Conservation (phyloP, 1,284 basidiomycete species). For the Cryptococcus deneoformans region DNA sequence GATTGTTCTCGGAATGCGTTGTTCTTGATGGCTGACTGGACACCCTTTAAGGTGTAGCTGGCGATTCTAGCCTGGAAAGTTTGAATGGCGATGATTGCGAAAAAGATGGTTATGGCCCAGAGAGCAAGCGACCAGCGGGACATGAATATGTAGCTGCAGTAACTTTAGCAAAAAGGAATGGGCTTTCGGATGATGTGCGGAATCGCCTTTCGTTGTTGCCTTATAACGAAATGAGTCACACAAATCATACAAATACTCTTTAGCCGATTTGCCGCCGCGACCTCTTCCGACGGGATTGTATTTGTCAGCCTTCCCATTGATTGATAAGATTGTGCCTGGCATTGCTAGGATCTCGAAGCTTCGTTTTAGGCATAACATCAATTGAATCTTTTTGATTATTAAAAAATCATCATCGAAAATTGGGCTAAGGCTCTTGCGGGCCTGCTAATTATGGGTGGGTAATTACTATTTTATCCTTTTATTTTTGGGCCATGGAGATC, state of each 20-base stretch:
- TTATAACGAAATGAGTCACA: not conserved
- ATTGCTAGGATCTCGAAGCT: too few relatives aligned
- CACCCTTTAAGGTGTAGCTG: not conserved
- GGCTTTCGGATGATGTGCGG: not conserved
- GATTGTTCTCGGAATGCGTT: not conserved
- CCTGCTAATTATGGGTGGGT: too few relatives aligned
- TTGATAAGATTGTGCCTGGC: conserved; percentile 2
- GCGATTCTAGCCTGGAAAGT: not conserved
- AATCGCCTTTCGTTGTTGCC: not conserved
- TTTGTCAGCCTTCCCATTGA: not conserved
- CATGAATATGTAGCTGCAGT: not conserved
- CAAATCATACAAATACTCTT: not conserved
- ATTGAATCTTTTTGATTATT: too few relatives aligned
- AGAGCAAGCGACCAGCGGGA: not conserved
- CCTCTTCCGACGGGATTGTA: too few relatives aligned
- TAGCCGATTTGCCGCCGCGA: not conserved
- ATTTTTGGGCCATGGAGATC: too few relatives aligned
- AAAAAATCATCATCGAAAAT: too few relatives aligned
- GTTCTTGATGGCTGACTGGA: too few relatives aligned
- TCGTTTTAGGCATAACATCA: too few relatives aligned
- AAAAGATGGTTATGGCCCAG: not conserved
- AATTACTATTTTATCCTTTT: too few relatives aligned
- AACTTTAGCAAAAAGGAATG: not conserved
- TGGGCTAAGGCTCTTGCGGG: too few relatives aligned
- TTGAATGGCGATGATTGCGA: not conserved